A percentile compares a stretch with the other conserved stretches of the same genome.
Evolutionary conservation across 768 basidiomycete genomes (phyloP).

Genomic region (Porphyrellus cyaneotinctus): DNA sequence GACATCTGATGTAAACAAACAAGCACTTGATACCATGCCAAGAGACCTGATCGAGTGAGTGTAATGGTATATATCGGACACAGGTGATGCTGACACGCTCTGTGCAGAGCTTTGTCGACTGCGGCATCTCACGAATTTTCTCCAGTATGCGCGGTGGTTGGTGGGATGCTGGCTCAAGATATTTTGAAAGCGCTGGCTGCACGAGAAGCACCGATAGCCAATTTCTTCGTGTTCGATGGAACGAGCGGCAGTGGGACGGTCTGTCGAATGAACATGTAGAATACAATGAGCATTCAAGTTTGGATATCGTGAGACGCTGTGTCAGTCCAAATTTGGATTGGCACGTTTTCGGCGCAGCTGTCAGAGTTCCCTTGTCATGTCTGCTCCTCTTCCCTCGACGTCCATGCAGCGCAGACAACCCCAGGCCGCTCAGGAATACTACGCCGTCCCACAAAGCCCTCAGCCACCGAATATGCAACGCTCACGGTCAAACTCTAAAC

Average conservation of each 20-base stretch:
- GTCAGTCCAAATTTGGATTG: slow-evolving; percentile 20
- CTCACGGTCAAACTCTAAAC: slow-evolving; percentile 23
- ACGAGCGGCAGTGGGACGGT: slow-evolving; percentile 73
- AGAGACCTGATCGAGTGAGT: slow-evolving; percentile 57
- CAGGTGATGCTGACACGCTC: slow-evolving; percentile 7
- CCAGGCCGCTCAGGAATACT: slow-evolving; percentile 50
- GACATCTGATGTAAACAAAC: slow-evolving; percentile 65
- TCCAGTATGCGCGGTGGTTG: slow-evolving; percentile 90
- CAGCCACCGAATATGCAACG: slow-evolving; percentile 35
- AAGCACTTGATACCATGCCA: slow-evolving; percentile 56
- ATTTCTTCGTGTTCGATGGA: slow-evolving; percentile 88
- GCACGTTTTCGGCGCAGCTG: slow-evolving; percentile 21
- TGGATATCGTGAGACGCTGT: slow-evolving; percentile 14
- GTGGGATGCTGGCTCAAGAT: slow-evolving; percentile 93
- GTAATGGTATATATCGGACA: background rate
- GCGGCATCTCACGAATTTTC: slow-evolving; percentile 85
- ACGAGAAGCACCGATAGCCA: slow-evolving; percentile 89
- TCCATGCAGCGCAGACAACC: slow-evolving; percentile 43
- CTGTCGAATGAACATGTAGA: slow-evolving; percentile 45
- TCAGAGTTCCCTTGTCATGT: slow-evolving; percentile 9
- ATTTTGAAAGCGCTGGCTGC: slow-evolving; percentile 87
- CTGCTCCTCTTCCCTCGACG: slow-evolving; percentile 10
- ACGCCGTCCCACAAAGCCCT: slow-evolving; percentile 64
- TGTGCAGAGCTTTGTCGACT: slow-evolving; percentile 56
- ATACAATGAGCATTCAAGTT: background rate